Base-by-base conservation (phyloP, 1,284 basidiomycete genomes). In the Somion occarium region DNA sequence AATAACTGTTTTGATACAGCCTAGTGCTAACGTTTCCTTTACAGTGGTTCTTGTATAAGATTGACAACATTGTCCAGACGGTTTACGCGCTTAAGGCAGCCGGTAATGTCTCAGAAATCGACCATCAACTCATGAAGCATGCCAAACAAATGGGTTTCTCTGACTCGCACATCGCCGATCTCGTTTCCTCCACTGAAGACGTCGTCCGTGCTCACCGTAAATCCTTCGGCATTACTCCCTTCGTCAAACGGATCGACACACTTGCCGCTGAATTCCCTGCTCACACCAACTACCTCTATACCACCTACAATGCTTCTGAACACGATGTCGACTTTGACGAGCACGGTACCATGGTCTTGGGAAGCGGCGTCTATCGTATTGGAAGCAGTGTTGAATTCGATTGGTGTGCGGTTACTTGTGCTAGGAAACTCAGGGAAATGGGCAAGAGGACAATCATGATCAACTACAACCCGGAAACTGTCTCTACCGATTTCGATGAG, bases 401-500 rank as follows among this genome's bases (percentile, higher is more conserved):
- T 71, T 99, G 97, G 97, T 99, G 97, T 68, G 97, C 97, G 26
- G 97, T 99, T 47, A 98, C 95, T 2, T 98, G 95, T 68, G 93
- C 94, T 38, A 83, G 97, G 57, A 89, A 88, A 65, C 83, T 99
- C 58, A 80, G 95, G 58, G 83, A 88, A 57, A 89, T 94, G 82
- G 94, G 94, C 66, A 88, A 91, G 72, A 84, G 86, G 74, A 98
- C 97, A 41, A 88, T 99, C 74, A 99, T 99, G 96, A 82, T 99
- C 80, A 99, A 99, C 78, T 99, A 99, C 74, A 99, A 99, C 73
- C 97, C 96, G 15, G 97, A 99, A 74, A 99, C 97, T 3, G 97
- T 99, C 52, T 97, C 93, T 4, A 99, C 97, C 53, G 97, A 99
- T 70, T 99, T 96, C 69, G 97, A 99, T 66, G 97, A 99, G 75